phyloP scores from a whole-genome alignment of 139 green algal genomes.

The Coelastrella sp. region DNA sequence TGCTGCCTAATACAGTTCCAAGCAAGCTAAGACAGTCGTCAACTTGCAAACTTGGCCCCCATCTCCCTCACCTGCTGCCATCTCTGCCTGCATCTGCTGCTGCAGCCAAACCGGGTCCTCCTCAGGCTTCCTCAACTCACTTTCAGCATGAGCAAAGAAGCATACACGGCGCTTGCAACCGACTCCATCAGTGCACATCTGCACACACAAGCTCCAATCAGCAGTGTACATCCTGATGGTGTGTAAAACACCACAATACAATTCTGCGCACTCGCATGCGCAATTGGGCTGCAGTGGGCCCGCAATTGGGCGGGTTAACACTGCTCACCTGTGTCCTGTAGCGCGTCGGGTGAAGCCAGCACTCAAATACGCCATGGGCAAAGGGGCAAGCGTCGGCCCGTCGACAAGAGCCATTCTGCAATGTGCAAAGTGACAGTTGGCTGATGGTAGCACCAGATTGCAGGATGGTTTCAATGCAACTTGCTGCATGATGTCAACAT shows the following conservation, averaged over 20 bases:
- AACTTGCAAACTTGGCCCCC: not conserved
- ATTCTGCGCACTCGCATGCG: too few relatives aligned
- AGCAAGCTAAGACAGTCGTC: not conserved
- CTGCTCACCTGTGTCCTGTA: conserved; percentile 86
- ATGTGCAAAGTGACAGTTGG: not conserved
- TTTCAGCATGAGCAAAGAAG: conserved; percentile 96
- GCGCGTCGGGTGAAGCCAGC: conserved; percentile 94
- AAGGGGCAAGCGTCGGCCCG: conserved; percentile 91
- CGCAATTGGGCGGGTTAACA: not conserved
- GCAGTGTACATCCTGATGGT: not conserved
- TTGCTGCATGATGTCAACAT: too few relatives aligned
- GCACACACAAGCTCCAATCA: conserved; percentile 30
- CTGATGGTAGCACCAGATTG: too few relatives aligned
- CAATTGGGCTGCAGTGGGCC: not conserved
- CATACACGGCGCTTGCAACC: conserved; percentile 92
- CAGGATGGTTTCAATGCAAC: too few relatives aligned
- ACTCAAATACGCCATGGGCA: conserved; percentile 98
- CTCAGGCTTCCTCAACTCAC: conserved; percentile 80
- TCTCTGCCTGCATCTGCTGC: conserved; percentile 64
- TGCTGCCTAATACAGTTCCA: not conserved
- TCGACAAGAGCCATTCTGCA: conserved; percentile 84
- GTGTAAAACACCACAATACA: not conserved
- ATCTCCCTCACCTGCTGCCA: conserved; percentile 39
- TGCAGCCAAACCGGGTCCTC: conserved; percentile 70
- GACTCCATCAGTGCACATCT: conserved; percentile 95